These are phyloP conservation scores for Monilinia laxa DNA, from an alignment of 2,329 filamentous ascomycete species.

Conservation along the genomic window DNA sequence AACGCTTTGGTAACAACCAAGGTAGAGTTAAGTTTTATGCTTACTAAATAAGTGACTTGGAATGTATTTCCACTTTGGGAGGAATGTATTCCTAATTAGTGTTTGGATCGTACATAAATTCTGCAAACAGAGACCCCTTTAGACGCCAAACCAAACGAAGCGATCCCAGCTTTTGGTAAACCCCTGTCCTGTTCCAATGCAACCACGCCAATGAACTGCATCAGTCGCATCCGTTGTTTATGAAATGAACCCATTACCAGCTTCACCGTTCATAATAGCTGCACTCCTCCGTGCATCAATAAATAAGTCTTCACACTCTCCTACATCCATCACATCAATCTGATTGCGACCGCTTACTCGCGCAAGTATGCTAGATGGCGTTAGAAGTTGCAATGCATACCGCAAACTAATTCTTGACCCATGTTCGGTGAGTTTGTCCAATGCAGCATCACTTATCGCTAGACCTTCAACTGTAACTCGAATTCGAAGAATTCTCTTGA, in stretches of 20 bases:
- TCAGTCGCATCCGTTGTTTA: slow-evolving; percentile 28
- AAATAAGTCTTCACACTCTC: slow-evolving; percentile 81
- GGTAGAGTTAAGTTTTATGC: slow-evolving; percentile 1
- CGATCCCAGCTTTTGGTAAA: slow-evolving; percentile 24
- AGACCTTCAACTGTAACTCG: slow-evolving; percentile 81
- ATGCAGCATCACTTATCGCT: slow-evolving; percentile 73
- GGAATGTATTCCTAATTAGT: slow-evolving; percentile 23
- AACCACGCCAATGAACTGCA: slow-evolving; percentile 18
- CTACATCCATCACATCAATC: slow-evolving; percentile 75
- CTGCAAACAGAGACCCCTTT: slow-evolving; percentile 25
- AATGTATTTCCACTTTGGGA: slow-evolving; percentile 22
- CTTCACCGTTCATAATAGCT: slow-evolving; percentile 62
- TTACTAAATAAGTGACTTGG: slow-evolving; percentile 22
- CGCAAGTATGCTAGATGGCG: slow-evolving; percentile 70
- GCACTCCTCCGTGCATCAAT: slow-evolving; percentile 80
- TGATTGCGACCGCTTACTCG: slow-evolving; percentile 76
- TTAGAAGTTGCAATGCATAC: slow-evolving; percentile 87
- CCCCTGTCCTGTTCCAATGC: slow-evolving; percentile 23
- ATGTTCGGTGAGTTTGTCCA: slow-evolving; percentile 83
- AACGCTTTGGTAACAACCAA: slow-evolving; percentile 14
- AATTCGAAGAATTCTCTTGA: slow-evolving; percentile 86
- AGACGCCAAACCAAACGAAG: slow-evolving; percentile 26
- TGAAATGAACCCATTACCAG: slow-evolving; percentile 57
- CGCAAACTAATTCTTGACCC: slow-evolving; percentile 86
- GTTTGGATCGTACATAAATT: slow-evolving; percentile 17